A percentile compares a stretch with the other conserved stretches of the same genome.
Evolutionary conservation across 495 filamentous ascomycete genomes (phyloP).

Genomic region (Talaromyces thailandensis): DNA sequence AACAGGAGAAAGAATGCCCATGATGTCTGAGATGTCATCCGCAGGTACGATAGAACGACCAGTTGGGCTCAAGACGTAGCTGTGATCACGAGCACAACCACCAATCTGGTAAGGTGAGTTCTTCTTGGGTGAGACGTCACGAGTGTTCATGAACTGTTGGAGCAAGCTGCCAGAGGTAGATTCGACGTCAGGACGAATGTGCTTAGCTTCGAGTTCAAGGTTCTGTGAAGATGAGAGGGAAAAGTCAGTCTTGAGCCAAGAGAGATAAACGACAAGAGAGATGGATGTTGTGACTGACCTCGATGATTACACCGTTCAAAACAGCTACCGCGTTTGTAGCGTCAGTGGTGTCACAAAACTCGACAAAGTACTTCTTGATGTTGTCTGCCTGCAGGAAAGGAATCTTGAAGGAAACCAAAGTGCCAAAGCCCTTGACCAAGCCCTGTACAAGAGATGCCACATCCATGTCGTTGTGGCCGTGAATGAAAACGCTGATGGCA

Average conservation of each 20-base stretch:
- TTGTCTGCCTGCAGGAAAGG: conserved; percentile 22
- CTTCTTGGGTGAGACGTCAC: neutral
- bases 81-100: neutral
- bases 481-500: conserved; percentile 17
- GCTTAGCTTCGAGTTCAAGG: neutral
- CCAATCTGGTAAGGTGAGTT: neutral
- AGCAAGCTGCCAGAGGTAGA: neutral
- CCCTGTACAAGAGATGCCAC: conserved; percentile 26
- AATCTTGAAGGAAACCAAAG: conserved; percentile 41
- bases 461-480: conserved; percentile 13
- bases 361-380: conserved; percentile 27
- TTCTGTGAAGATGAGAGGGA: neutral
- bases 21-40: conserved; percentile 21
- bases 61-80: conserved; percentile 20
- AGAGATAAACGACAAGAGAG: neutral
- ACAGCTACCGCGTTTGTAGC: conserved; percentile 25
- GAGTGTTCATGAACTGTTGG: neutral
- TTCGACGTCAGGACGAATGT: conserved; percentile 2
- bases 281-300: conserved; percentile 27
- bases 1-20: conserved; percentile 22
- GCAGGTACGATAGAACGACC: conserved; percentile 28
- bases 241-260: neutral
- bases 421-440: conserved; percentile 43
- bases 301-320: conserved; percentile 35
- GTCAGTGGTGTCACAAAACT: conserved; percentile 45